These are phyloP conservation scores for Rhodamnia rubescens DNA, from an alignment of 345 rosid genomes.

Conservation along the genomic window DNA sequence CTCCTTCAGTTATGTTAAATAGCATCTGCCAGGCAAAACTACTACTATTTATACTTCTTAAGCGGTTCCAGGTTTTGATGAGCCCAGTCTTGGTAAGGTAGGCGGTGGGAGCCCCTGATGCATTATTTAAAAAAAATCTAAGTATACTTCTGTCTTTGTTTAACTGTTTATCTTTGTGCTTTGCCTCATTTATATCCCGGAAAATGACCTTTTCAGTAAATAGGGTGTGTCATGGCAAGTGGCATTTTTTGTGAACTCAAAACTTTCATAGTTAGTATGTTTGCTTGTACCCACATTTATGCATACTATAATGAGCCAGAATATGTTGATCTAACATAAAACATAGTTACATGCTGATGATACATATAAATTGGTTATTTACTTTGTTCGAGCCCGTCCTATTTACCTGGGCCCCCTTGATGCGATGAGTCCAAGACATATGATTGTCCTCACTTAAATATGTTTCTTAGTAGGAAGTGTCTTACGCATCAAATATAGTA, in stretches of 20 bases:
- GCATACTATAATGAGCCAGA: not conserved
- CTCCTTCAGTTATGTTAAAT: not conserved
- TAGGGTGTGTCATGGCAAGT: not conserved
- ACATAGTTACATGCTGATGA: not conserved
- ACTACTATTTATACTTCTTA: not conserved
- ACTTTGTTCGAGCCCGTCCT: not conserved
- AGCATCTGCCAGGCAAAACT: not conserved
- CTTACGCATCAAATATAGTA: not conserved
- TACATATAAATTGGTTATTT: not conserved
- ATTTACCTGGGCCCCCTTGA: not conserved
- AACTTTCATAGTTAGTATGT: not conserved
- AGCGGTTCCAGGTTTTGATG: not conserved
- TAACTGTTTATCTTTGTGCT: not conserved
- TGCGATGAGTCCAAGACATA: not conserved
- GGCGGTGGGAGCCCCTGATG: not conserved
- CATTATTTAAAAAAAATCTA: not conserved
- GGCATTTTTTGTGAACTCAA: not conserved
- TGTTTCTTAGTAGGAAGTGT: not conserved
- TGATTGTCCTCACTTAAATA: not conserved
- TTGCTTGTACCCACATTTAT: not conserved
- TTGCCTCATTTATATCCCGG: not conserved
- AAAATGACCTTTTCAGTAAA: not conserved
- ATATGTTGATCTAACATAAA: not conserved
- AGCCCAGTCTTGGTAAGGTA: not conserved
- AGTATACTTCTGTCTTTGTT: not conserved